Evolutionary conservation across 192 early-diverging fungal genomes (phyloP), one percentile per base, ranked within the genome.

Genomic region (Tieghemiomyces parasiticus): DNA sequence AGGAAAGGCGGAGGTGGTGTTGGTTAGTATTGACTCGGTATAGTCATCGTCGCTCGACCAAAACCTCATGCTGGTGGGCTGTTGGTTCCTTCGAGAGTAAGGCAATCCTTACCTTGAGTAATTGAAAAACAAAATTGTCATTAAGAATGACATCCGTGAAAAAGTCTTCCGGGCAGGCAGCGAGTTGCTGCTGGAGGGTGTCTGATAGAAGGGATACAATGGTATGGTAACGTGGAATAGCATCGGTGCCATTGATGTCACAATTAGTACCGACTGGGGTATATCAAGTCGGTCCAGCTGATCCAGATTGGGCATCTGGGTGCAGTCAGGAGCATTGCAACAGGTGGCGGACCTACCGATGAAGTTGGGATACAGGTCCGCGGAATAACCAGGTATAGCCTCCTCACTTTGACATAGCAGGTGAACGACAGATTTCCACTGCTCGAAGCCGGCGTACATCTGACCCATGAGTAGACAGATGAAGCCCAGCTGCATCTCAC

Each of bases 401-500:
- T 91, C 85, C 13, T 69, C 61, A 47, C 80, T 82, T 20, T 71
- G 70, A 61, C 83, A 82, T 1, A 90, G 58, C 31, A 93, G 48
- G 10, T 85, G 79, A n/a, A 91, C 64, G 9, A 93, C 32, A 30
- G 74, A 70, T 48, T 92, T 92, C 89, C 89, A 95, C 67, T 92
- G 89, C 60, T 90, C 81, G 46, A 92, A 80, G 0, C 88, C 90
- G 12, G 90, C 76, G 56, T 81, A 93, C 35, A 91, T 85, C 61
- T 91, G 81, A 1, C 82, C 91, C 1, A 88, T 74, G 35, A 89
- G 74, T 38, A 91, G 76, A 24, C 87, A 69, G 6, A 92, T 66
- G 65, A 90, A 95, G 6, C 87, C 67, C 6, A 95, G 71, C 66
- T 93, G 84, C 35, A 95, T 59, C 65, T 95, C 92, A 34, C 84